These are phyloP conservation scores for Bretziella fagacearum DNA, from an alignment of 2,329 filamentous ascomycete genomes.

Conservation along the genomic window DNA sequence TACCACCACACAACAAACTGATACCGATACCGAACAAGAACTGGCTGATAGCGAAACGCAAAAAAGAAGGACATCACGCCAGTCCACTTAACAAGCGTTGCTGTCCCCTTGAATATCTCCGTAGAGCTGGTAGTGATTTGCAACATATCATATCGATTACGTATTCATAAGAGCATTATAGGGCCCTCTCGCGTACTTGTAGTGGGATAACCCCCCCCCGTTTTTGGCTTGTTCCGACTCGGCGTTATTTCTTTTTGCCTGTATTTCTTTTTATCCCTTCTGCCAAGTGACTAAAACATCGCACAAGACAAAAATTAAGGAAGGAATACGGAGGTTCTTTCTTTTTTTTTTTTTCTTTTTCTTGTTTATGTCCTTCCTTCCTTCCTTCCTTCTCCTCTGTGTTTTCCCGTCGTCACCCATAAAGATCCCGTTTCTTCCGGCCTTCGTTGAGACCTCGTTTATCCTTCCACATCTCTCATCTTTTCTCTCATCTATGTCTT, in stretches of 20 bases:
- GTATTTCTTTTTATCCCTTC: background rate
- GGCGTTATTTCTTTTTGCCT: background rate
- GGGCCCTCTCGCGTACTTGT: background rate
- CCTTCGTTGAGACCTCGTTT: constrained; percentile 6
- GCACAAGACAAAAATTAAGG: too few species aligned
- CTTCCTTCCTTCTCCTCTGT: background rate
- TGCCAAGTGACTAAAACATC: background rate
- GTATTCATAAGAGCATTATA: background rate
- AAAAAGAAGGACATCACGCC: constrained; percentile 1
- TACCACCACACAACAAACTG: background rate
- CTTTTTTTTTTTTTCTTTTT: constrained; percentile 1
- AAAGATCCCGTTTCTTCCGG: constrained; percentile 10
- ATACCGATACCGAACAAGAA: background rate
- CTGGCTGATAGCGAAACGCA: background rate
- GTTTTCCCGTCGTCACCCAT: constrained; percentile 6
- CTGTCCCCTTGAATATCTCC: background rate
- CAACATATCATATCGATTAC: background rate
- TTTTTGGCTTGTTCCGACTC: background rate
- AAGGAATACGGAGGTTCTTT: background rate
- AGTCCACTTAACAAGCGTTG: background rate
- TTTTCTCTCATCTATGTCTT: background rate
- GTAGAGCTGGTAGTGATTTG: background rate
- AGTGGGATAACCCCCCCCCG: background rate
- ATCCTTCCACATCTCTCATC: background rate
- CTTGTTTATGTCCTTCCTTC: background rate